Evolutionary conservation across 2,329 filamentous ascomycete genomes (phyloP), one percentile per base, ranked within the genome.

Genomic region (Scedosporium apiospermum): DNA sequence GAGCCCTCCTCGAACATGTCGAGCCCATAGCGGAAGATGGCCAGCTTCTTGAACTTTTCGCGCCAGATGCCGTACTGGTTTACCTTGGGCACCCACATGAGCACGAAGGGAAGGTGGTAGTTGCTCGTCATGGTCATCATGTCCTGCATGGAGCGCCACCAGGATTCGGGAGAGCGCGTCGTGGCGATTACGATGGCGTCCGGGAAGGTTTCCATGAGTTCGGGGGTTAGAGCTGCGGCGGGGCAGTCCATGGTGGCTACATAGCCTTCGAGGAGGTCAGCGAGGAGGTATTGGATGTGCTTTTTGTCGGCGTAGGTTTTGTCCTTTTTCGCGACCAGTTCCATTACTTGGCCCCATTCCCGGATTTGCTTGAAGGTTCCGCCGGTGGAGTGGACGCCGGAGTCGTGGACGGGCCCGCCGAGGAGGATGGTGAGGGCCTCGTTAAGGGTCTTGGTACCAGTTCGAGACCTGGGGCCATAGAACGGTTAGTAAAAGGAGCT

Each of bases 151-250:
- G 38, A 49, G 16, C 57, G 69, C 73, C 73, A 75, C 75, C 75
- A 77, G 3, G 71, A 71, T 42, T 67, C 67, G 53, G 73, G 68
- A 63, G 75, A 71, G 59, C 76, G 71, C 1, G 73, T 75, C 14
- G 77, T 79, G 65, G 72, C 76, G 61, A 82, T 75, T 34, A 82
- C 78, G 61, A 77, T 74, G 18, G 80, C 79, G 44, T 81, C 74
- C 0, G 80, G 80, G 65, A 80, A 82, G 41, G 81, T 68, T 44
- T 76, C 73, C 68, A 82, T 70, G 61, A 82, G 71, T 65, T 82
- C 78, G 49, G 76, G 74, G 21, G 71, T 74, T 16, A 82, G 73
- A 21, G 75, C 68, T 41, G 66, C 72, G 3, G 74, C 73, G 1
- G 80, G 80, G 34, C 75, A 70, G 67, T 82, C 80, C 69, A 74